Conservation (phyloP, 106 monocot genomes). For the Cymbidium sinense region DNA sequence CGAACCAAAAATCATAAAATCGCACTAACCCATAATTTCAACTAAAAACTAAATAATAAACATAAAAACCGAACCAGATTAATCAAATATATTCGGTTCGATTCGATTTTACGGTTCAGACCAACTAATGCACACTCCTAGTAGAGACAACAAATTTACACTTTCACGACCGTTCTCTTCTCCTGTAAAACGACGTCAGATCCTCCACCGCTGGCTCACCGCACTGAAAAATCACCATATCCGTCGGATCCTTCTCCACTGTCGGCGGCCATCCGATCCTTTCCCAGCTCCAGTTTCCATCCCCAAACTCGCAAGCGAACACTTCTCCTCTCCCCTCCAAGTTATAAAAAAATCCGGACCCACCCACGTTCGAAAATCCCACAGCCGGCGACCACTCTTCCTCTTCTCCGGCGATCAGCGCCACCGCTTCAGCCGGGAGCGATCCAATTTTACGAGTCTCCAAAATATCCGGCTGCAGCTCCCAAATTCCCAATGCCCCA, state of each 20-base stretch:
- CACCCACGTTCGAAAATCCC: constrained; percentile 19
- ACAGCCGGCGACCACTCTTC: constrained; percentile 3
- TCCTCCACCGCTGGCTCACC: background rate
- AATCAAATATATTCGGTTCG: too few species aligned
- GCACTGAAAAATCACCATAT: constrained; percentile 24
- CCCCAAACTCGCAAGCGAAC: constrained; percentile 14
- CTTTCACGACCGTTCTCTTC: background rate
- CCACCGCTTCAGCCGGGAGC: constrained; percentile 25
- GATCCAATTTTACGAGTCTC: constrained; percentile 3
- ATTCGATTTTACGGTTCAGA: too few species aligned
- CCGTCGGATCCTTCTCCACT: constrained; percentile 15
- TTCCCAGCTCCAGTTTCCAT: background rate
- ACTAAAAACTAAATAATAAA: too few species aligned
- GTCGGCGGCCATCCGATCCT: constrained; percentile 5
- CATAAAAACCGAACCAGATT: too few species aligned
- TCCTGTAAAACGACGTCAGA: background rate
- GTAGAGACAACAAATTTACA: too few species aligned
- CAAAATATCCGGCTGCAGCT: constrained; percentile 19
- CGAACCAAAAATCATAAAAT: too few species aligned
- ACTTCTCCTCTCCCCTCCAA: constrained; percentile 20
- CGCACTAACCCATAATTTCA: too few species aligned
- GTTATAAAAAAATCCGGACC: constrained; percentile 39
- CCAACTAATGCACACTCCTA: too few species aligned
- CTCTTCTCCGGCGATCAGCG: constrained; percentile 19
- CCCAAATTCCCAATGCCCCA: constrained; percentile 25